Evolutionary conservation across 2,329 filamentous ascomycete species (phyloP), one percentile per base, ranked within the genome.

Genomic region (Hyphodiscus sp.): DNA sequence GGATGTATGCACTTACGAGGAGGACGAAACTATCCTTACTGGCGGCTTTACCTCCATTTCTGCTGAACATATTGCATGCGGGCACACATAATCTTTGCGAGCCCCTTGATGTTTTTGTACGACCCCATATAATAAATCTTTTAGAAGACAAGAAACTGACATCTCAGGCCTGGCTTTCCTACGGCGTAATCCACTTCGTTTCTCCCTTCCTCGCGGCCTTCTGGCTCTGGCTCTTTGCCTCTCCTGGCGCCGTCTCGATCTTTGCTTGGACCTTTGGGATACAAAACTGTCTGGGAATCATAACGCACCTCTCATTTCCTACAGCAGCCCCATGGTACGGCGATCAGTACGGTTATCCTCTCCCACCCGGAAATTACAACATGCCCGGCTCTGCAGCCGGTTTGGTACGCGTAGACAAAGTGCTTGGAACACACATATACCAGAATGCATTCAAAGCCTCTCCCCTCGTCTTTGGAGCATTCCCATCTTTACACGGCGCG

Each of bases 291-390:
- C 76, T 86, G 5, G 91, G 90, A 50, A 91, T 96, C 55, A 82
- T 87, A 26, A 91, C 94, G 58, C 91, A 96, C 73, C 79, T 96
- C 49, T 71, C 89, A 57, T 92, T 96, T 71, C 91, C 91, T 0
- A 95, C 91, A 73, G 92, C 91, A 26, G 89, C 91, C 19, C 91
- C 91, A 0, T 96, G 91, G 91, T 96, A 96, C 67, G 91, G 96
- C 76, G 92, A 92, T 71, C 80, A 88, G 64, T 89, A 95, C 69
- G 91, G 91, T 10, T 65, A 65, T 61, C 63, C 63, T 41, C 75
- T 96, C 45, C 89, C 89, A 30, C 90, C 91, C 1, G 91, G 91
- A 49, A 89, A 91, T 64, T 96, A 96, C 73, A 89, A 86, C 52
- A 95, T 96, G 79, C 79, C 82, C 44, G 91, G 91, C 46, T 91